Base-by-base conservation (phyloP, 2,329 filamentous ascomycete species). In the Fusarium mangiferae region DNA sequence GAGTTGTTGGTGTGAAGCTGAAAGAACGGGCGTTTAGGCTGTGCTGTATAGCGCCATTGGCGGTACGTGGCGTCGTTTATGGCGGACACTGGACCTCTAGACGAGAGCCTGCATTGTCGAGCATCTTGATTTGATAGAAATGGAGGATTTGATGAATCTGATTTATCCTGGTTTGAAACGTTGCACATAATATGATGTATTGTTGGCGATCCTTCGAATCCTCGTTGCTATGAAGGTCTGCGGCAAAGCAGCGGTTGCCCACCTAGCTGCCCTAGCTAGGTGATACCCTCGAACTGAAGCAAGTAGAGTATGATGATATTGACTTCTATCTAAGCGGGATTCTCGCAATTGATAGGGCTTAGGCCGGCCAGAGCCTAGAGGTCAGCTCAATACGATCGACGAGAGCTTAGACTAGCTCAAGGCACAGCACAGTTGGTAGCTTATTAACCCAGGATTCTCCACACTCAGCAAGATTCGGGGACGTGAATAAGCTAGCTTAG, bases 401-500 rank as follows among this genome's bases (percentile, higher is more conserved):
- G 13, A 58, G n/a, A 26, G 36, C 24, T n/a, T 46, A 67, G 24
- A 67, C 35, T 58, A 59, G 56, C 42, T 52, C 24, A 46, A 45
- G 15, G 18, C 51, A 63, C 42, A 60, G 28, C 41, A 63, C 36
- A 33, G 33, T 30, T 30, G 48, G 44, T 36, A 66, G 46, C 35
- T 33, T 33, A 33, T 33, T 33, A 33, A 30, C 28, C 28, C 28
- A 30, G 28, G 28, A 30, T 30, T 30, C 30, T 20, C n/a, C 59
- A 22, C 55, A 49, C 46, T 54, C 52, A 39, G 33, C 22, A n/a
- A 48, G 15, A 26, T 15, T 56, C 42, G 56, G 63, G n/a, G 24
- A 4, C 24, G 33, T 68, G 35, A 54, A 35, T 54, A 68, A 68
- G 46, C 54, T 45, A 26, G 54, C 46, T 68, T 52, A 68, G 41